A percentile compares a stretch with the other conserved stretches of the same genome.
These are phyloP conservation scores for Kurtzmaniella quercitrusa DNA, from an alignment of 1,139 yeast genomes.

Conservation along the genomic window DNA sequence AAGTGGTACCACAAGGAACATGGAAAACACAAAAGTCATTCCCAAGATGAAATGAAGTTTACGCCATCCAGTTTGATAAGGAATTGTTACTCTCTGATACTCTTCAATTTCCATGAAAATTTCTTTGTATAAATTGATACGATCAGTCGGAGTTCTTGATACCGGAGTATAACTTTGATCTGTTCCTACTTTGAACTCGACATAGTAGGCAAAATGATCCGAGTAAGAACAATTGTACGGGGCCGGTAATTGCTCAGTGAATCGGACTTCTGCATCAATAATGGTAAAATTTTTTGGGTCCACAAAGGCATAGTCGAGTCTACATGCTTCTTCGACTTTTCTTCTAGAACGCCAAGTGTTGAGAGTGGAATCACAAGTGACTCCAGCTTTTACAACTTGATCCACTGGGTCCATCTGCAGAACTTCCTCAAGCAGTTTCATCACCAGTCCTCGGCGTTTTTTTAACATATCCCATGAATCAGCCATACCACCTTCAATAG, in stretches of 20 bases:
- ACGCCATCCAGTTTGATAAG: slow-evolving; percentile 64
- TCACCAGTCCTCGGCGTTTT: slow-evolving; percentile 20
- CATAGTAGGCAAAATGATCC: slow-evolving; percentile 88
- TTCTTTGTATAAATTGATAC: slow-evolving; percentile 48
- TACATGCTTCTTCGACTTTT: slow-evolving; percentile 69
- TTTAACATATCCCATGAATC: slow-evolving; percentile 84
- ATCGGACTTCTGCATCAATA: slow-evolving; percentile 59
- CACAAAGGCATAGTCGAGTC: slow-evolving; percentile 85
- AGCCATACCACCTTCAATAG: slow-evolving; percentile 60
- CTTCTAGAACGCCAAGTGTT: slow-evolving; percentile 81
- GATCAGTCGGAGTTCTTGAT: slow-evolving; percentile 13
- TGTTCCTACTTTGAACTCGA: slow-evolving; percentile 35
- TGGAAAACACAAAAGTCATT: slow-evolving; percentile 42
- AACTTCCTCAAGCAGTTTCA: slow-evolving; percentile 26
- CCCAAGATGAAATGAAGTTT: slow-evolving; percentile 61
- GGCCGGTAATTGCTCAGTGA: slow-evolving; percentile 62
- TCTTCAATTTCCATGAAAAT: slow-evolving; percentile 50
- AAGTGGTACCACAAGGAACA: slow-evolving; percentile 59
- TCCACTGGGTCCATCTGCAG: slow-evolving; percentile 56
- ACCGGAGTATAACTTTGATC: background rate
- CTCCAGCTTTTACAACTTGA: slow-evolving; percentile 71
- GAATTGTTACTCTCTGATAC: slow-evolving; percentile 52
- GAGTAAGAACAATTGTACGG: slow-evolving; percentile 67
- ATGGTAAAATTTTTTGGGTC: slow-evolving; percentile 55
- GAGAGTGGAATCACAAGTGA: slow-evolving; percentile 82